phyloP scores from a whole-genome alignment of 2,329 filamentous ascomycete species.

The Aspergillus sp. region DNA sequence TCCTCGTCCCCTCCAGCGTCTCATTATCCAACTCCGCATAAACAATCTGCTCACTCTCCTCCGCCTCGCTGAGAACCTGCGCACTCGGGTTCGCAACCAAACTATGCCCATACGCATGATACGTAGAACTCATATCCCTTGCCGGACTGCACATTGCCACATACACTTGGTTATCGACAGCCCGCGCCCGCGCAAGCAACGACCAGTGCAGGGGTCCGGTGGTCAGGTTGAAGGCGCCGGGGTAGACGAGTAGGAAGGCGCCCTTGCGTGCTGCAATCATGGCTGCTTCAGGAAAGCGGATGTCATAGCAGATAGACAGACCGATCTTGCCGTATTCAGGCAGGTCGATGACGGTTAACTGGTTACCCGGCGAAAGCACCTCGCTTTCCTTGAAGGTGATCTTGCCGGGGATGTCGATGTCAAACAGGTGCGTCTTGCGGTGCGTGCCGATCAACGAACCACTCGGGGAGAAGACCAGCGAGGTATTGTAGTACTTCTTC shows the following conservation, averaged over 20 bases:
- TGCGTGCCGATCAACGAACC: conserved; percentile 80
- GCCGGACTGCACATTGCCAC: conserved; percentile 90
- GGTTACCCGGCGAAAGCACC: conserved; percentile 76
- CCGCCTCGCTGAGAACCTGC: conserved; percentile 69
- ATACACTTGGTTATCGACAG: conserved; percentile 90
- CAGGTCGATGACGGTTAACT: conserved; percentile 76
- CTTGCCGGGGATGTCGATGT: conserved; percentile 94
- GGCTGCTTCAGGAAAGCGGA: conserved; percentile 91
- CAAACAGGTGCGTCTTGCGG: conserved; percentile 92
- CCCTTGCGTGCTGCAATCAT: conserved; percentile 79
- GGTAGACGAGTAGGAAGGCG: conserved; percentile 84
- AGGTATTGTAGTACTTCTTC: conserved; percentile 85
- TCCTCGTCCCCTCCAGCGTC: conserved; percentile 67
- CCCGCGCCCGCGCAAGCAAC: conserved; percentile 71
- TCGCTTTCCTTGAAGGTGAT: conserved; percentile 89
- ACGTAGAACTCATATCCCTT: conserved; percentile 66
- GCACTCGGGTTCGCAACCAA: conserved; percentile 85
- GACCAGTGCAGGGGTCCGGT: conserved; percentile 91
- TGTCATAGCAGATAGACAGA: conserved; percentile 93
- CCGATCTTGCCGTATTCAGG: conserved; percentile 83
- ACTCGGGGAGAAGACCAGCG: conserved; percentile 69
- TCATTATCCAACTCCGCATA: conserved; percentile 63
- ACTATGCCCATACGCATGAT: conserved; percentile 89
- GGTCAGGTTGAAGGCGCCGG: conserved; percentile 93
- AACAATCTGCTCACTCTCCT: conserved; percentile 69